Evolutionary conservation across 805 yeast species (phyloP), one percentile per base, ranked within the genome.

Genomic region (Candida michaelii): DNA sequence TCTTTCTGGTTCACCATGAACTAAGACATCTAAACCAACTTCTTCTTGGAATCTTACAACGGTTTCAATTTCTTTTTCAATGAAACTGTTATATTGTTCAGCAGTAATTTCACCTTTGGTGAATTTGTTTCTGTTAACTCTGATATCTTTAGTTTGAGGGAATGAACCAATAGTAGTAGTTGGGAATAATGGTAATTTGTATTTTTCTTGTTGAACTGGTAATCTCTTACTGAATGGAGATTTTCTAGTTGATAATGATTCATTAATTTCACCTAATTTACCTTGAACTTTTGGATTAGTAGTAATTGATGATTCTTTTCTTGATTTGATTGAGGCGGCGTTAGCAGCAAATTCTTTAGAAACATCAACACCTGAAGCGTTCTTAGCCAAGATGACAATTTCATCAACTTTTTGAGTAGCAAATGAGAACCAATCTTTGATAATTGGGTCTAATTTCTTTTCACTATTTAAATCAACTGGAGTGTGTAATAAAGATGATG

Each of bases 1-100:
- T 83, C 99, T 87, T 83, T 93, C 99, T 74, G 99, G 99, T 80
- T 93, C 99, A 80, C 99, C 99, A 76, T 93, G 99, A 56, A 93
- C 99, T 60, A 91, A 79, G 60, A 93, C 98, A 69, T 93, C 99
- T 62, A 93, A 82, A 59, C 96, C 99, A 65, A 91, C 83, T 71
- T 93, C 97, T 79, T 93, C 99, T 81, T 93, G 99, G 95, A 93
- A 93, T 79, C 89, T 85, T 74, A 93, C 87, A 64, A 91, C 98
- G 50, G 77, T 83, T 71, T 86, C 91, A 59, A 93, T 93, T 81
- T 93, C 98, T 76, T 89, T 77, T 79, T 93, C 88, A 72, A 93
- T 93, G 83, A 93, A 93, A 66, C 82, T 73, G 75, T 93, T 96
- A 79, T 93, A 93, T 73, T 89, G 90, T 75, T 86, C 95, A 68